Base-by-base conservation (phyloP, 495 filamentous ascomycete species). In the Hypoxylon subgilvum region DNA sequence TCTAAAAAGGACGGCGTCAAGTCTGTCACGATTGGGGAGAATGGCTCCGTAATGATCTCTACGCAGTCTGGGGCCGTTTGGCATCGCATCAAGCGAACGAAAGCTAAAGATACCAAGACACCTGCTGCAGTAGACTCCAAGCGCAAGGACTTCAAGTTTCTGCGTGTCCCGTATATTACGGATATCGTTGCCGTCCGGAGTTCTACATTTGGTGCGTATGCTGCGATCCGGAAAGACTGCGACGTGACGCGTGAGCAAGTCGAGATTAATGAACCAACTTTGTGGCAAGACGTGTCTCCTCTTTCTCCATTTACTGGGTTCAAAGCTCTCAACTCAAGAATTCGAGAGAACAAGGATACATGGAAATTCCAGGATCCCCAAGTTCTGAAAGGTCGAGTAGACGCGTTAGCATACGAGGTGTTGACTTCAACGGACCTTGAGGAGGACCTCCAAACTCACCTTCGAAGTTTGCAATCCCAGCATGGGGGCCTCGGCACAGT, bases 1-100 rank as follows among this genome's bases (percentile, higher is more conserved):
- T 85, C 84, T 2, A 84, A 89, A 50, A 95, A 96, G 82, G 91
- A 84, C 53, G 80, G 90, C 8, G 92, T 88, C 6, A 82, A 80
- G 56, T 95, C 96, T 61, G 88, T 96, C 13, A 89, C 85, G 56
- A 86, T 98, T 4, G 90, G 91, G 10, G 90, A 95, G 69, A 89
- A 97, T 76, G 95, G 92, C 5, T 96, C 92, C 2, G 90, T 98
- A 54, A 96, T 98, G 52, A 84, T 98, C 52, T 92, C 90, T 61
- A 97, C 94, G 1, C 80, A 90, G 51, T 91, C 90, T 28, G 94
- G 94, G 4, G 92, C 89, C 36, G 92, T 96, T 1, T 98, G 92
- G 92, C 85, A 82, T 49, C 86, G 93, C 39, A 82, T 90, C 50
- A 91, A 89, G 63, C 82, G 95, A 60, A 78, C 81, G 6, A 93